Evolutionary conservation across 345 rosid species (phyloP).

Genomic region (Fremontodendron californicum): DNA sequence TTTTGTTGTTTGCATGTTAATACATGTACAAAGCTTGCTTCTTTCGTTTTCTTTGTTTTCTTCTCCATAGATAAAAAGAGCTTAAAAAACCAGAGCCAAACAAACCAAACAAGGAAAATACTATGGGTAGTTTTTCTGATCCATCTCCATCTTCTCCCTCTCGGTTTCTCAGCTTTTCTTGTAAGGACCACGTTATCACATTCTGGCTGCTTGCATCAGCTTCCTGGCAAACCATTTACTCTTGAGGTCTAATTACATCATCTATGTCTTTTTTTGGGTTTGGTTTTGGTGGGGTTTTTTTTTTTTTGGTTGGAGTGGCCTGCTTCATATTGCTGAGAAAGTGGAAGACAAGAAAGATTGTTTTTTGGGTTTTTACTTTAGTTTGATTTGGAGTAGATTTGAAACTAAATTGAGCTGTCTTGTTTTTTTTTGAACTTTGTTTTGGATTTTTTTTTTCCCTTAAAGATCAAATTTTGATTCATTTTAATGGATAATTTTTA

Average conservation of each 20-base stretch:
- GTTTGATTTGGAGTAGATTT: background rate
- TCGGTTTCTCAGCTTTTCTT: slow-evolving; percentile 30
- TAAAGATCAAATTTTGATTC: background rate
- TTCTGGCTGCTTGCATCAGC: slow-evolving; percentile 30
- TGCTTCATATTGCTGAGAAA: slow-evolving; percentile 11
- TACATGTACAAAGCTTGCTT: background rate
- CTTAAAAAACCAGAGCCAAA: background rate
- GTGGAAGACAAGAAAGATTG: background rate
- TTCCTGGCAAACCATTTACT: slow-evolving; percentile 20
- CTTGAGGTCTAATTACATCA: slow-evolving; percentile 28
- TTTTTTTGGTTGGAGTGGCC: background rate
- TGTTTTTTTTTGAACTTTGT: background rate
- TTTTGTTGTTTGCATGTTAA: background rate
- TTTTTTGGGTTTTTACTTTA: background rate
- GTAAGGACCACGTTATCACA: slow-evolving; percentile 19
- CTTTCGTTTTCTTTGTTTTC: background rate
- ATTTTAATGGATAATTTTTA: background rate
- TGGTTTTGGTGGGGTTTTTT: background rate
- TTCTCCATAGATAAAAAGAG: background rate
- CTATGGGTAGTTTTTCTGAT: slow-evolving; percentile 34
- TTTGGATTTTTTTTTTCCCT: background rate
- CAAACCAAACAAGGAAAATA: background rate
- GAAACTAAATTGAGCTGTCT: background rate
- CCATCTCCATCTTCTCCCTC: slow-evolving; percentile 17
- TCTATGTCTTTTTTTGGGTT: background rate